Base-by-base conservation (phyloP, 2,329 filamentous ascomycete genomes). In the Chrysoporthe austroafricana region DNA sequence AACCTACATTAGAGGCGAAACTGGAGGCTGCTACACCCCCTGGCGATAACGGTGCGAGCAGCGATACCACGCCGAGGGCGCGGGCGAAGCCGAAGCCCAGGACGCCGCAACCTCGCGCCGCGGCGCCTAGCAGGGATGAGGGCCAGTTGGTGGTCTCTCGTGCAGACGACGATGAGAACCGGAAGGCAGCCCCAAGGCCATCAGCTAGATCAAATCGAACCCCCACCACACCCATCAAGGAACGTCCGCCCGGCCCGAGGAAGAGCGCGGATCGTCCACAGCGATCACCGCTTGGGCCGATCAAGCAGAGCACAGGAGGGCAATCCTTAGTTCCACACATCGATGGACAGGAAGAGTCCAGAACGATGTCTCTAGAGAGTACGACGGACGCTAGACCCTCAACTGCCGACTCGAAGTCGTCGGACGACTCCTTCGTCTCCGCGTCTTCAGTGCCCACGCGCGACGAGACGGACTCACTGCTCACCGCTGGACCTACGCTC, bases 341-440 rank as follows among this genome's bases (percentile, higher is more conserved):
- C 16, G 68, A 68, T 68, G 68, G 69, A 16, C 69, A 70, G 14
- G 50, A 67, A 6, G 56, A 52, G 42, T 63, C 66, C n/a, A 57
- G 26, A n/a, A 7, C 60, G 5, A 39, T 9, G 39, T 48, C 68
- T 9, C 18, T 26, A 8, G 34, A 60, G 18, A 26, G 60, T 16
- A 56, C 48, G 18, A 14, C 54, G 5, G 62, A 61, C 21, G 63
- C 39, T 2, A 66, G 69, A 46, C 72, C 70, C 8, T 50, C 67
- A 14, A 75, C 73, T 2, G 68, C 70, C 36, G 70, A 73, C 48
- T 80, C 80, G 3, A 73, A 71, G 5, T 82, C 80, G 4, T 84
- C 83, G 3, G 73, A 83, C 69, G 82, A 84, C 64, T 83, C 80
- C 0, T 85, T 85, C 70, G 81, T 78, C 63, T 76, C 80, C 43